These are phyloP conservation scores for Pseudopyrenochaeta lycopersici DNA, from an alignment of 2,329 filamentous ascomycete species.

Conservation along the genomic window DNA sequence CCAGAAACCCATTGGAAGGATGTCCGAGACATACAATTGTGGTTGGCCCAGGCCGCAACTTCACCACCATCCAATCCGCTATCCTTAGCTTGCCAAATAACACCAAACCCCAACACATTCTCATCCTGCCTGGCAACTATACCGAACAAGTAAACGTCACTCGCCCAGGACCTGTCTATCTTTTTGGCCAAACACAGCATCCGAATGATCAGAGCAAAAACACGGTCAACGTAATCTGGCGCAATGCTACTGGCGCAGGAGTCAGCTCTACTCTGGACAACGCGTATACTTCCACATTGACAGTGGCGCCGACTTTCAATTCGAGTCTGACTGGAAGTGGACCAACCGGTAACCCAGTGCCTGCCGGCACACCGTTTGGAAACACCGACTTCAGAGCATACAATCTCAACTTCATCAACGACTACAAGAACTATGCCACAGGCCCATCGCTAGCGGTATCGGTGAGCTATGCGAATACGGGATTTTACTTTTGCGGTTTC, in stretches of 20 bases:
- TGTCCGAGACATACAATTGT: conserved; percentile 49
- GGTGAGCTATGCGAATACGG: conserved; percentile 70
- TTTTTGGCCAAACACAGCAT: conserved; percentile 66
- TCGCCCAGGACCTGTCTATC: conserved; percentile 66
- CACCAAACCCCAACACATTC: conserved; percentile 61
- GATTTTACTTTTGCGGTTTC: conserved; percentile 73
- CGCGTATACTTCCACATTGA: conserved; percentile 68
- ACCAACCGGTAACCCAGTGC: conserved; percentile 68
- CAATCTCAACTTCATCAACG: conserved; percentile 72
- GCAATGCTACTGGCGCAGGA: conserved; percentile 61
- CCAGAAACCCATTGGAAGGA: conserved; percentile 47
- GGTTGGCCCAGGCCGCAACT: conserved; percentile 34
- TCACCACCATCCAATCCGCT: conserved; percentile 57
- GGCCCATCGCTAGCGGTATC: conserved; percentile 69
- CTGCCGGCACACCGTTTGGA: conserved; percentile 69
- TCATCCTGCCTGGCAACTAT: conserved; percentile 69
- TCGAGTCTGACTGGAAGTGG: conserved; percentile 69
- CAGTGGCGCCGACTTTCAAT: conserved; percentile 70
- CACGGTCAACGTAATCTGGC: conserved; percentile 67
- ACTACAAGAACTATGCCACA: conserved; percentile 61
- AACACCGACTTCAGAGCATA: conserved; percentile 71
- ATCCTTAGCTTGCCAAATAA: conserved; percentile 58
- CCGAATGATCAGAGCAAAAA: conserved; percentile 60
- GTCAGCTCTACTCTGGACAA: conserved; percentile 63
- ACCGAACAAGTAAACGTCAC: conserved; percentile 73